Percentiles rank a stretch among this genome's conserved stretches.
Evolutionary conservation across 2,329 filamentous ascomycete species (phyloP).

Genomic region (Botrytis cinerea): DNA sequence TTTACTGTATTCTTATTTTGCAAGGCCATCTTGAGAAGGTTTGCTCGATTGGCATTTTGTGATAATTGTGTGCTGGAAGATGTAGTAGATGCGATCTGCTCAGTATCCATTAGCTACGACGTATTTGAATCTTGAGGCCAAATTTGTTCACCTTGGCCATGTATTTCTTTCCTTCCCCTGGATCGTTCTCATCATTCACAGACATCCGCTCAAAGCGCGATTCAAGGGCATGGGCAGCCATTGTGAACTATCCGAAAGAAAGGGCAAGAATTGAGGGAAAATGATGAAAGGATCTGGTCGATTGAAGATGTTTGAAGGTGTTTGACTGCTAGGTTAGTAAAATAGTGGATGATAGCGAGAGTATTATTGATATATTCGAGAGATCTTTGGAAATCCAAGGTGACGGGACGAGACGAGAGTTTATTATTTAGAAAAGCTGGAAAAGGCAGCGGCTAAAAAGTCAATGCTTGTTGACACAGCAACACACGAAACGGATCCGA

Average conservation of each 20-base stretch:
- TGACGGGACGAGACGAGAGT: conserved; percentile 4
- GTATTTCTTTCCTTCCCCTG: conserved; percentile 55
- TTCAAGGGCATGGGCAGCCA: conserved; percentile 80
- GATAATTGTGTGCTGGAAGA: conserved; percentile 43
- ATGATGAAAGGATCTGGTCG: neutral
- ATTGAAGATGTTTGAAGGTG: neutral
- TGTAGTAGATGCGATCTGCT: conserved; percentile 36
- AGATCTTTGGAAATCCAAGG: neutral
- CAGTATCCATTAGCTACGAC: conserved; percentile 42
- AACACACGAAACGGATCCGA: neutral
- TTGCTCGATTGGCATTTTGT: conserved; percentile 66
- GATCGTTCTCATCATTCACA: conserved; percentile 84
- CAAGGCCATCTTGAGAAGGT: conserved; percentile 82
- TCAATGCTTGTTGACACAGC: conserved; percentile 15
- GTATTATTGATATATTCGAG: neutral
- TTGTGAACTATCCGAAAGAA: conserved; percentile 36
- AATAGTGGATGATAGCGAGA: neutral
- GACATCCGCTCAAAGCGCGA: conserved; percentile 86
- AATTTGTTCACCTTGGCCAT: conserved; percentile 75
- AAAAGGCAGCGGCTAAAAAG: conserved; percentile 1
- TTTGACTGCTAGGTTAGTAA: conserved; percentile 31
- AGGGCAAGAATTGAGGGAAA: neutral
- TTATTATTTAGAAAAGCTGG: conserved; percentile 13
- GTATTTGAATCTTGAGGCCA: conserved; percentile 24
- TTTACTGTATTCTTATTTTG: conserved; percentile 74